These are phyloP conservation scores for Carpinus viminea DNA, from an alignment of 306 rosid genomes.

Conservation along the genomic window DNA sequence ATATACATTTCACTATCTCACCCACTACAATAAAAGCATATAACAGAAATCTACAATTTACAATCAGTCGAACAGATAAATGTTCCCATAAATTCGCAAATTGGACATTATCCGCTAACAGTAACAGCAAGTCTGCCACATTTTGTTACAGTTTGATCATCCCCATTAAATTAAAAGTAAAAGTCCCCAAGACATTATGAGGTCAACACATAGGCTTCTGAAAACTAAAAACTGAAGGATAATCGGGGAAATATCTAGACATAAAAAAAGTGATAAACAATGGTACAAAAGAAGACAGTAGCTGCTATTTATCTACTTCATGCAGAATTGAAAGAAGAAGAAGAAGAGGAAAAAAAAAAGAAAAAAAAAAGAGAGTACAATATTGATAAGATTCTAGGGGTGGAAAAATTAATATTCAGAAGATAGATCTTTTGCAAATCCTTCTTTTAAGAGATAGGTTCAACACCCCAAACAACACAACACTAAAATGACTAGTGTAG, in stretches of 20 bases:
- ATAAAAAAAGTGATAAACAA: too few relatives aligned
- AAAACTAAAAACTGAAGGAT: not conserved
- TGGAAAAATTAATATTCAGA: not conserved
- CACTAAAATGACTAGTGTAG: not conserved
- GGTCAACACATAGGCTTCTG: not conserved
- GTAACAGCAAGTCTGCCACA: not conserved
- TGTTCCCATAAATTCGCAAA: not conserved
- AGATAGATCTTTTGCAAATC: not conserved
- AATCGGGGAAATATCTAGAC: not conserved
- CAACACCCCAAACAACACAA: not conserved
- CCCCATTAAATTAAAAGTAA: not conserved
- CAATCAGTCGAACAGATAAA: not conserved
- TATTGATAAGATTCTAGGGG: not conserved
- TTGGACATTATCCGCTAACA: not conserved
- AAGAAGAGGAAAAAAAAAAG: too few relatives aligned
- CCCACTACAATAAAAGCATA: not conserved
- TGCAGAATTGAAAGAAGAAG: too few relatives aligned
- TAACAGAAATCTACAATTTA: not conserved
- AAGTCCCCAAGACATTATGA: not conserved
- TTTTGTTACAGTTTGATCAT: not conserved
- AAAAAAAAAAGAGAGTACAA: not conserved
- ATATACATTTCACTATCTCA: not conserved
- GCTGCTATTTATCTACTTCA: not conserved
- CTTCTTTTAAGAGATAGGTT: not conserved
- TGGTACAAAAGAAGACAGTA: not conserved